Evolutionary conservation across 176 grass and related monocot genomes (phyloP), one percentile per base, ranked within the genome.

Genomic region (Pontederia crassipes): DNA sequence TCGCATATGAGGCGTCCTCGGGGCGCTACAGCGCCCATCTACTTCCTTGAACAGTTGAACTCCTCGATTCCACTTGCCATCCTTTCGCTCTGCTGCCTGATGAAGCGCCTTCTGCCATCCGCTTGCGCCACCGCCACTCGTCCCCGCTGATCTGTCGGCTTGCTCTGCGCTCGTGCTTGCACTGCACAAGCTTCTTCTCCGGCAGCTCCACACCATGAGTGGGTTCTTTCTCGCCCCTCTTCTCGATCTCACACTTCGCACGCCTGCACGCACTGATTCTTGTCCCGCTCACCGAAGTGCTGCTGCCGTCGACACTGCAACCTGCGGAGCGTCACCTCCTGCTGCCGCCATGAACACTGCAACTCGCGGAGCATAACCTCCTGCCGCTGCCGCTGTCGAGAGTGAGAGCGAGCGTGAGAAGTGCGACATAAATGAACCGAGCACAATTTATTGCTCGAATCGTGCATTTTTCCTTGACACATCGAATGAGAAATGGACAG

Each of bases 251-350:
- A 78, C 45, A 52, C 58, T 6, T 65, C 59, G 35, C 75, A 72
- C 55, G 16, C 17, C 2, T 32, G 32, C 28, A 48, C 12, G 24
- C 67, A 58, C 10, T 40, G 16, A 6, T 17, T 2, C 48, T 52
- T 49, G 28, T 78, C 51, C 57, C 4, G 14, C 27, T 65, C 17
- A 8, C 58, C 52, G 45, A 72, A 78, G 35, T 78, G 67, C 51
- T 72, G 75, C n/a, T 78, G 67, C 10, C 17, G 61, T 8, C 32
- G 1, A 58, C 75, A 78, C 9, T 78, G 35, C 49, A 57, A 4
- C 66, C 66, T 78, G 67, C 67, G 72, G 52, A 78, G 76, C 17
- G 49, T 55, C n/a, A 59, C 58, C 52, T 66, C 76, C 20, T 24
- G 20, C 20, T 24, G 20, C 20, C 20, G 20, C 20, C 20, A 24